Evolutionary conservation across 257 asterid genomes (phyloP).

Genomic region (Fraxinus excelsior): DNA sequence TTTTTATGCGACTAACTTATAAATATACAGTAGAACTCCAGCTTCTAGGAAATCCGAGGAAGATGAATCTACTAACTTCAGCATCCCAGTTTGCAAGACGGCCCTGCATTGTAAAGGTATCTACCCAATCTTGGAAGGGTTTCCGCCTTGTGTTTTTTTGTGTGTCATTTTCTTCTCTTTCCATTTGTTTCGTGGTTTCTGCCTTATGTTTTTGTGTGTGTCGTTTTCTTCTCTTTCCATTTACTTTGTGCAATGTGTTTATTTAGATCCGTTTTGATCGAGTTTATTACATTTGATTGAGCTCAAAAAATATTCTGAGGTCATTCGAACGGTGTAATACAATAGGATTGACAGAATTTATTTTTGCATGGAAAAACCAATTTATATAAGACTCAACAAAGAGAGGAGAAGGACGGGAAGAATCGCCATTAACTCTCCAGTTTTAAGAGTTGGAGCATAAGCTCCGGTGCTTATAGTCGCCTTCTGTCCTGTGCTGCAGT

Average conservation of each 20-base stretch:
- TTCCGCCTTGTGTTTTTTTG: background rate
- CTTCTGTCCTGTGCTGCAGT: slow-evolving; percentile 42
- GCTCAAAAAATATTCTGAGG: background rate
- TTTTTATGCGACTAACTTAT: background rate
- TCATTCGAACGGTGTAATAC: background rate
- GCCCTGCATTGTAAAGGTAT: background rate
- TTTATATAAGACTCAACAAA: slow-evolving; percentile 12
- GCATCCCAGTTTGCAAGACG: background rate
- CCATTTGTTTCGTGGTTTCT: too few species aligned
- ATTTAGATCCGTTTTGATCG: background rate
- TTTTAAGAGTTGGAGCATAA: slow-evolving; percentile 12
- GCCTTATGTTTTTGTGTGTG: background rate
- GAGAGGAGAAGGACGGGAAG: slow-evolving; percentile 24
- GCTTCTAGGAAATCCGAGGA: background rate
- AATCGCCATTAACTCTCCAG: slow-evolving; percentile 23
- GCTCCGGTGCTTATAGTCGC: slow-evolving; percentile 24
- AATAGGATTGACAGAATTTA: background rate
- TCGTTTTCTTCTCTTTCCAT: too few species aligned
- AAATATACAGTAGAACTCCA: background rate
- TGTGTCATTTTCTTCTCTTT: too few species aligned
- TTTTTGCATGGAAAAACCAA: background rate
- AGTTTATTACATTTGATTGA: background rate
- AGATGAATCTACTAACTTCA: background rate
- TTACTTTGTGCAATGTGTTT: too few species aligned
- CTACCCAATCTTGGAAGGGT: background rate